Evolutionary conservation across 2,329 filamentous ascomycete genomes (phyloP), one percentile per base, ranked within the genome.

Genomic region (Beauveria pseudobassiana): DNA sequence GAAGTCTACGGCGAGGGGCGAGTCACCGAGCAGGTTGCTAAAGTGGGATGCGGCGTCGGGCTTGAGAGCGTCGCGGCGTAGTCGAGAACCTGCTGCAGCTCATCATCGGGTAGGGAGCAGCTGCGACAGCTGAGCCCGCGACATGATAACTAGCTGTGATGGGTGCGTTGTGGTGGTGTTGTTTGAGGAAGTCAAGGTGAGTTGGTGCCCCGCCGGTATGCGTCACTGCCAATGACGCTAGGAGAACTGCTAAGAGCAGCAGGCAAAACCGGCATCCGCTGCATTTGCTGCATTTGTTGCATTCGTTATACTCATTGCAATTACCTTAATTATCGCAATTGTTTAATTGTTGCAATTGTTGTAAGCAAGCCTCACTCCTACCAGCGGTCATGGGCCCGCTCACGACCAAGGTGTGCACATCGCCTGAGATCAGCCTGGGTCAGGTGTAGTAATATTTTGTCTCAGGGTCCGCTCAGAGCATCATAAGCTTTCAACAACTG

Each of bases 1-100:
- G 71, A 91, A 95, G 68, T 92, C 88, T 64, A 92, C 77, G 46
- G 80, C 83, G 67, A 89, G 86, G 1, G 92, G 85, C 7, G 90
- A 92, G 72, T 96, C 91, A 55, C 93, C 95, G 0, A 99, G 83
- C 59, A 99, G 79, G 70, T 95, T 91, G 73, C 87, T 89, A 64
- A 99, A 88, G 74, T 98, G 91, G 48, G 92, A 87, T 56, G 86
- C 91, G 16, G 91, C 90, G 65, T 88, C 89, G 57, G 86, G 77
- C 70, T 89, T 92, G 22, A 86, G 9, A 98, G 81, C 0, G 87
- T 88, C 42, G 85, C 79, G 2, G 90, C 87, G 73, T 97, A 97
- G 53, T 90, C 86, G 66, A 98, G 80, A 49, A 97, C 83, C 71
- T 98, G 91, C 70, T 87, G 85, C 38, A 98, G 80, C 46, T 93